Conservation (phyloP, 2,329 filamentous ascomycete species). For the Hypoxylon sp. region DNA sequence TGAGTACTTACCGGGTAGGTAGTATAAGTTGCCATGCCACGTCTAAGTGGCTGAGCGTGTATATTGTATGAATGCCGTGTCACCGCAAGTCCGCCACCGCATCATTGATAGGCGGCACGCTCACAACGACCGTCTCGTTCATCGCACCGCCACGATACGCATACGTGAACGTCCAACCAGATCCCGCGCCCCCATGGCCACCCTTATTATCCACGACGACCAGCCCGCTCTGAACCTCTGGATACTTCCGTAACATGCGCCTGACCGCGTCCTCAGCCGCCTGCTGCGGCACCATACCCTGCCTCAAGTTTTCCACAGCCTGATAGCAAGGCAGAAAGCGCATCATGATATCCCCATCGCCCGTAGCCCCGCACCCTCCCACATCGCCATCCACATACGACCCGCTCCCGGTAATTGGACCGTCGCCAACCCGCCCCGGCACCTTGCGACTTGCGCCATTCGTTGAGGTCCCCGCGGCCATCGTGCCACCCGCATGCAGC, state of each 20-base stretch:
- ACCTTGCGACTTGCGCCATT: slow-evolving; percentile 67
- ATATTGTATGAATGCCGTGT: neutral
- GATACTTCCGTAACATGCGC: slow-evolving; percentile 62
- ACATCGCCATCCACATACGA: slow-evolving; percentile 66
- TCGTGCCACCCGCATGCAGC: slow-evolving; percentile 57
- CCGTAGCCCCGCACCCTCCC: slow-evolving; percentile 67
- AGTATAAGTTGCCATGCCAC: no score
- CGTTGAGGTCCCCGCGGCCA: slow-evolving; percentile 67
- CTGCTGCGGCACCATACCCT: slow-evolving; percentile 59
- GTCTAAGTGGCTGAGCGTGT: no score
- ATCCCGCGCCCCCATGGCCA: slow-evolving; percentile 62
- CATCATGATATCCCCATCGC: slow-evolving; percentile 69
- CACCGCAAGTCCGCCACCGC: slow-evolving; percentile 21
- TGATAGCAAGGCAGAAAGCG: slow-evolving; percentile 69
- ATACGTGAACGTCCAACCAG: slow-evolving; percentile 68
- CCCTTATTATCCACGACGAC: slow-evolving; percentile 64
- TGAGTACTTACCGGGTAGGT: no score
- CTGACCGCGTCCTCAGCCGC: slow-evolving; percentile 64
- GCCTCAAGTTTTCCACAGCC: slow-evolving; percentile 64
- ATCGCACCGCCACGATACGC: slow-evolving; percentile 62
- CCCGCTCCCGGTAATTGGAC: slow-evolving; percentile 65
- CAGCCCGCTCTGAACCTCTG: slow-evolving; percentile 60
- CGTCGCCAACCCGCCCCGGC: slow-evolving; percentile 67
- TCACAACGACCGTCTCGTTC: slow-evolving; percentile 59
- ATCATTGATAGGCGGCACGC: slow-evolving; percentile 52